phyloP scores from a whole-genome alignment of 1,284 basidiomycete genomes.

The Cystobasidium pallidum region DNA sequence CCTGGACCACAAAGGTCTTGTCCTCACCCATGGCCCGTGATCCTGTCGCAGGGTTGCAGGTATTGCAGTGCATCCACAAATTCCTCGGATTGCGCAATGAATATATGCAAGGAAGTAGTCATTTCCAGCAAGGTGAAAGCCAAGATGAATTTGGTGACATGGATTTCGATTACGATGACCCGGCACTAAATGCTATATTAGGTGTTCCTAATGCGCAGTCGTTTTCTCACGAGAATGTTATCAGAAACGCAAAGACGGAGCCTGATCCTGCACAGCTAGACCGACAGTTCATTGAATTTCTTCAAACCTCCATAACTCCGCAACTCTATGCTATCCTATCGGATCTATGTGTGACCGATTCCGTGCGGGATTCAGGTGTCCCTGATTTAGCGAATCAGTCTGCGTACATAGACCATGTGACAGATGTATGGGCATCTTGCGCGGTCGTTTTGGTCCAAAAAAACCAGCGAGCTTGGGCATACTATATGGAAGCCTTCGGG shows the following conservation, averaged over 20 bases:
- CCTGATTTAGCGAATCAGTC: constrained; percentile 53
- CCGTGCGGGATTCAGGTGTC: constrained; percentile 50
- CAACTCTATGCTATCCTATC: constrained; percentile 68
- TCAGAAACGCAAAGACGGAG: background rate
- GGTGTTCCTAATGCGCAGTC: constrained; percentile 56
- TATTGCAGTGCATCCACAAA: constrained; percentile 65
- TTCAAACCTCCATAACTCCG: constrained; percentile 65
- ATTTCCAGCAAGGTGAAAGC: constrained; percentile 64
- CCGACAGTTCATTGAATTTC: constrained; percentile 58
- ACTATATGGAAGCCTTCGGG: constrained; percentile 65
- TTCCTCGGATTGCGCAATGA: constrained; percentile 67
- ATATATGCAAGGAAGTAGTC: constrained; percentile 51
- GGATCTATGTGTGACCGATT: constrained; percentile 56
- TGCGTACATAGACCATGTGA: constrained; percentile 62
- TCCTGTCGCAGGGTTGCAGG: constrained; percentile 63
- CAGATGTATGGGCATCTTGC: constrained; percentile 79
- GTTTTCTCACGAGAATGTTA: too few relatives aligned
- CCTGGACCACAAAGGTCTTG: constrained; percentile 68
- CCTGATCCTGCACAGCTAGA: background rate
- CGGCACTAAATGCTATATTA: constrained; percentile 63
- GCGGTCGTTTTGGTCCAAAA: constrained; percentile 69
- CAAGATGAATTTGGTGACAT: constrained; percentile 68
- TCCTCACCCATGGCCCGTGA: constrained; percentile 62
- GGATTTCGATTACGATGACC: constrained; percentile 65
- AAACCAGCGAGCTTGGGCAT: constrained; percentile 66